Evolutionary conservation across 768 basidiomycete species (phyloP), one percentile per base, ranked within the genome.

Genomic region (Termitomyces sp.): DNA sequence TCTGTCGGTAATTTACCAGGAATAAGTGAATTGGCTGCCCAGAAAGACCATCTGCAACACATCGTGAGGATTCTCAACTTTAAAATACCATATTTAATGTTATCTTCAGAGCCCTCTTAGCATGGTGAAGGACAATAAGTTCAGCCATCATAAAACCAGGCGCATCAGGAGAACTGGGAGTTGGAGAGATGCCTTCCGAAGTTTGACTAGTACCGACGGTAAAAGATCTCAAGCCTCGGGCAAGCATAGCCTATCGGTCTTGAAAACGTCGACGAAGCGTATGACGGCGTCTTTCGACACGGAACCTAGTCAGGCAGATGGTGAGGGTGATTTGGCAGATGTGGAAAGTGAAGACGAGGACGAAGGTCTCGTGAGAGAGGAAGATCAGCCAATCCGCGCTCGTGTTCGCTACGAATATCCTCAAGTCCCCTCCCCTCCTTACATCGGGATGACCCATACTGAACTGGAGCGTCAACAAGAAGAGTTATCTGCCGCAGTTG

Each of bases 11-110:
- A 92, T 72, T 78, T 98, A 14, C 84, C 89, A 32, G 88, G 88
- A 0, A 74, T 96, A 63, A 81, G 77, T 49, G 87, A 86, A 61
- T 69, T 89, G 43, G 88, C 85, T 9, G 83, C 86, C 63, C 91
- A 91, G 70, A 98, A 90, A 74, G 88, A 95, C 68, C 96, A 99
- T 71, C 74, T 95, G 68, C 83, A 89, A 67, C 94, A 97, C 72
- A 84, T 88, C 60, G 81, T 81, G 62, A 64, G 77, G 67, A n/a
- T 45, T 59, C 20, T 48, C 34, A 20, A 12, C 34, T 38, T 25
- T 12, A 32, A 51, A 47, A 43, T 37, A 37, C 59, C 45, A 37
- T 50, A 43, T 56, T 63, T 53, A 46, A 61, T 29, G 36, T 52
- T 12, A 47, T 32, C 59, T 59, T 12, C 60, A 86, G 76, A 93